Evolutionary conservation across 495 filamentous ascomycete genomes (phyloP), one percentile per base, ranked within the genome.

Genomic region (Xylaria grammica): DNA sequence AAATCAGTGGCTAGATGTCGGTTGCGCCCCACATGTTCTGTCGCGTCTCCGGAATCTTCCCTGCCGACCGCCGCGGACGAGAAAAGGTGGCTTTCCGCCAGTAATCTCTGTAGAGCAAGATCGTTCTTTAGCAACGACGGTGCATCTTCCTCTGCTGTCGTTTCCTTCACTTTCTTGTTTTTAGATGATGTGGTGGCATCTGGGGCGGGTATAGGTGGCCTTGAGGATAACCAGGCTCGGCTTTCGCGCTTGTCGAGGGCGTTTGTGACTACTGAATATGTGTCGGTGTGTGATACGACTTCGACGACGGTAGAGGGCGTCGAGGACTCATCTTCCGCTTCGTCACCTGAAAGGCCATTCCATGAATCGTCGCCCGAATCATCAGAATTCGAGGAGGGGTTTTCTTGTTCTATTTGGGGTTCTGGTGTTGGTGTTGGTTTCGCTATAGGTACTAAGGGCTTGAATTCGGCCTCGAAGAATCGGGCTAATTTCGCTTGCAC

Each of bases 41-140:
- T 70, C 86, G 86, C 15, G 5, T 62, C 46, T 4, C 17, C 59
- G 0, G 46, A 17, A 17, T 32, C 62, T 15, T 42, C 30, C 20
- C 22, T n/a, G 65, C 83, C 85, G n/a, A 84, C 83, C 10, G 80
- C 80, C 6, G 81, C 72, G 2, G 87, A 82, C 17, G 93, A 89
- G 57, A 99, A 87, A 38, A 99, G 89, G 77, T 97, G 94, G 1
- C 94, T 97, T 81, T 99, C 95, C 62, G 87, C 82, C 11, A 99
- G 86, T 11, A 99, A 85, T 17, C 93, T 86, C 70, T 97, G 94
- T 20, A 99, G 84, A 10, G 90, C 93, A 24, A 98, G 86, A 69
- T 99, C 95, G 72, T 97, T 95, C 77, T 94, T 94, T 2, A 97
- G 80, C 65, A 82, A 75, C 19, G 80, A 77, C 38, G 85, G 84